phyloP scores from a whole-genome alignment of 225 moss, liverwort and hornwort species.

The Pseudisothecium myosuroides region DNA sequence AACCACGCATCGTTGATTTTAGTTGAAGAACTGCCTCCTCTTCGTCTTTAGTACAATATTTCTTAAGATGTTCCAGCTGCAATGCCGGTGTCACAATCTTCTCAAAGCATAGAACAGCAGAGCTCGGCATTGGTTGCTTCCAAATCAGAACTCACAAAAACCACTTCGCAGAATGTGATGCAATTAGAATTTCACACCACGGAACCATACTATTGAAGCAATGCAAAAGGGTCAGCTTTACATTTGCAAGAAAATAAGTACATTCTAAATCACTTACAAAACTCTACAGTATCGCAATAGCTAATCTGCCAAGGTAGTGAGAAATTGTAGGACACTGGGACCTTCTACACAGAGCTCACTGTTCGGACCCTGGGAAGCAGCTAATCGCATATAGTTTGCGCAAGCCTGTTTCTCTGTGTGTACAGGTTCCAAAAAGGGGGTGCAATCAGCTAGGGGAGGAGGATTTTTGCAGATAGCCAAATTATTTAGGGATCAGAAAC shows the following conservation, averaged over 20 bases:
- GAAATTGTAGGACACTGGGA: background rate
- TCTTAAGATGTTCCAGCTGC: background rate
- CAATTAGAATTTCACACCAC: background rate
- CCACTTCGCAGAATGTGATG: background rate
- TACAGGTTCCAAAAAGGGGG: background rate
- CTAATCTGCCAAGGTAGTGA: background rate
- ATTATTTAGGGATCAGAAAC: slow-evolving; percentile 7
- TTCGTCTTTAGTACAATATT: background rate
- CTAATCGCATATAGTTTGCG: background rate
- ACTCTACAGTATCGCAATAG: background rate
- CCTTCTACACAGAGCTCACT: background rate
- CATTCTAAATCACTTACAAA: background rate
- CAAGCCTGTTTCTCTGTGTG: background rate
- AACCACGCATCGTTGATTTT: background rate
- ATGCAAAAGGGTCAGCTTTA: background rate
- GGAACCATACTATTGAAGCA: background rate
- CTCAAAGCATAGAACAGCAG: background rate
- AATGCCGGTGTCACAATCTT: background rate
- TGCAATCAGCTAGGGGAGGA: background rate
- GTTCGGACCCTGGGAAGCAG: background rate
- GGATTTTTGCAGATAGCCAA: background rate
- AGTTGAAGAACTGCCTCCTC: background rate
- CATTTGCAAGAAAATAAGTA: background rate
- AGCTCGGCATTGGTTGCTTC: background rate
- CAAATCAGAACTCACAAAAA: background rate